Percentiles rank a stretch among this genome's conserved stretches.
phyloP scores from a whole-genome alignment of 169 alveolate genomes.

The Plasmodium blacklocki region DNA sequence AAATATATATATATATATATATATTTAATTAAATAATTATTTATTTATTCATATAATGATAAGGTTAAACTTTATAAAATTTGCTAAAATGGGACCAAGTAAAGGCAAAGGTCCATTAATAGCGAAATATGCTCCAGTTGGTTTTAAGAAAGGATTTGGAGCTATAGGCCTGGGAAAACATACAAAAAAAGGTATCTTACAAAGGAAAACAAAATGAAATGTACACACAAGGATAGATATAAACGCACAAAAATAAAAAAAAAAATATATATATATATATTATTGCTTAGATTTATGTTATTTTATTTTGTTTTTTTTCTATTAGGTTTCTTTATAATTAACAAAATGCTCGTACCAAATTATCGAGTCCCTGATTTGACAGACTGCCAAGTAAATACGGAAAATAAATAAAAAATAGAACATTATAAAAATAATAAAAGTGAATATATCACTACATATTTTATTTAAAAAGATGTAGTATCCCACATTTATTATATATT shows the following conservation, averaged over 20 bases:
- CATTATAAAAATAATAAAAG: slow-evolving; percentile 1
- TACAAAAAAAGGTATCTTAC: slow-evolving; percentile 87
- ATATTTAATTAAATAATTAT: too few species aligned
- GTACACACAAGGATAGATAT: background rate
- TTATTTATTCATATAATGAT: slow-evolving; percentile 9
- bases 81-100: slow-evolving; percentile 87
- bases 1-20: too few species aligned
- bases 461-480: too few species aligned
- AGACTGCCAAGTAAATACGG: slow-evolving; percentile 78
- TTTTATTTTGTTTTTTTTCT: background rate
- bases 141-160: slow-evolving; percentile 91
- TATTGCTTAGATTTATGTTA: background rate
- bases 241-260: background rate
- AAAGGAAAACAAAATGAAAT: background rate
- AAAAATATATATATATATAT: background rate
- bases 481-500: too few species aligned
- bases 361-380: slow-evolving; percentile 85
- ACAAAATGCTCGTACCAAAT: slow-evolving; percentile 89
- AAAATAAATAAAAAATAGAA: background rate
- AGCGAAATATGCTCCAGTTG: slow-evolving; percentile 89
- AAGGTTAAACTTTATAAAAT: slow-evolving; percentile 67
- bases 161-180: slow-evolving; percentile 91
- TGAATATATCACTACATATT: background rate
- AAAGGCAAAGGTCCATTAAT: slow-evolving; percentile 91
- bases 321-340: slow-evolving; percentile 88